Evolutionary conservation across 306 rosid species (phyloP).

Genomic region (Senna tora): DNA sequence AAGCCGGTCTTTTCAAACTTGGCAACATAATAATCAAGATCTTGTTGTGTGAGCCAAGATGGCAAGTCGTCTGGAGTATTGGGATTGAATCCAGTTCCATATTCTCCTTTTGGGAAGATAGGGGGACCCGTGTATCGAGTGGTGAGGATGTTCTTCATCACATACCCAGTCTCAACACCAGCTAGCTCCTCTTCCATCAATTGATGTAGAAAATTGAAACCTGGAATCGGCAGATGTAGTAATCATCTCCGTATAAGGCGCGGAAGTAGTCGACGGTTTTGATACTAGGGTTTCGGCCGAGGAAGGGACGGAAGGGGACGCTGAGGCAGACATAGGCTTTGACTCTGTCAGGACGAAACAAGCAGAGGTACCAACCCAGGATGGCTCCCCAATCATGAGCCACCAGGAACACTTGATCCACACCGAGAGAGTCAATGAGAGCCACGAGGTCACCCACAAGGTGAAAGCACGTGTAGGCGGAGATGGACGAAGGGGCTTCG

Average conservation of each 20-base stretch:
- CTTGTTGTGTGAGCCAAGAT: slow-evolving; percentile 55
- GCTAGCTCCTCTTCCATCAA: slow-evolving; percentile 40
- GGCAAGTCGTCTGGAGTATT: slow-evolving; percentile 33
- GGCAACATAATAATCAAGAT: slow-evolving; percentile 46
- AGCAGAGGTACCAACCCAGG: slow-evolving; percentile 44
- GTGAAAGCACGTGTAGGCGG: slow-evolving; percentile 31
- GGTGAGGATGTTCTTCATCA: slow-evolving; percentile 40
- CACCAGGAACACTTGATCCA: slow-evolving; percentile 36
- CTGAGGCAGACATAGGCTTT: slow-evolving; percentile 47
- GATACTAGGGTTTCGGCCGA: slow-evolving; percentile 30
- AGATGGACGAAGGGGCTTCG: slow-evolving; percentile 11
- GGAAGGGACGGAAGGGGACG: slow-evolving; percentile 31
- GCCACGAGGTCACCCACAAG: slow-evolving; percentile 42
- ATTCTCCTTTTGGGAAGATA: slow-evolving; percentile 42
- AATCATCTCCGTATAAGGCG: slow-evolving; percentile 44
- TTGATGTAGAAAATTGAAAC: not conserved
- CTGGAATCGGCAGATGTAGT: slow-evolving; percentile 51
- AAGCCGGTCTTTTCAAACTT: slow-evolving; percentile 51
- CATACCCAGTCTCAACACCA: slow-evolving; percentile 21
- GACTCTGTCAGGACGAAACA: slow-evolving; percentile 38
- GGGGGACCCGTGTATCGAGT: slow-evolving; percentile 40
- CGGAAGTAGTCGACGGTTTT: slow-evolving; percentile 35
- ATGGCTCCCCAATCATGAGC: slow-evolving; percentile 53
- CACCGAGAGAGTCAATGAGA: slow-evolving; percentile 25
- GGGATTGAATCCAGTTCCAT: slow-evolving; percentile 31